Base-by-base conservation (phyloP, 208 protist species). In the Trypanosomatidae sp. region DNA sequence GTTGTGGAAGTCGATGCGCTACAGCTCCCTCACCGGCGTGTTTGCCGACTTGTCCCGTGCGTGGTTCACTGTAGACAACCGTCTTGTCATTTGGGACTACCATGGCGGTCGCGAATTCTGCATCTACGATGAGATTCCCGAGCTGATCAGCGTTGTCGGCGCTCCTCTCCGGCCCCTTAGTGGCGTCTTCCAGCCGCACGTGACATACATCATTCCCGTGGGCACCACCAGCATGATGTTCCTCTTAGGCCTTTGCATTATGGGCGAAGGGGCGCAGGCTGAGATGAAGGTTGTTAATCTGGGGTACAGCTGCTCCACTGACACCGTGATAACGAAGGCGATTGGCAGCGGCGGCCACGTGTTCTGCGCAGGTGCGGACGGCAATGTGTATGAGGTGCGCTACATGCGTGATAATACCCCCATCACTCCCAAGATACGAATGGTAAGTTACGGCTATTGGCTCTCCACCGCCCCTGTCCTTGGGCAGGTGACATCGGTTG, bases 21-120 rank as follows among this genome's bases (percentile, higher is more conserved):
- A 79, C 68, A 85, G 82, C 72, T 94, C 88, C 19, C 79, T 91
- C 33, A 83, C 88, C 36, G 93, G 93, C 64, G 71, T 95, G 25
- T 97, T 97, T 72, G 78, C 90, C 39, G 59, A 69, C 15, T 66
- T 97, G 17, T 90, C 79, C 17, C 89, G 93, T 30, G 88, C 86
- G n/a, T 97, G 91, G 90, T 85, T 95, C 69, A 92, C 89, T 12
- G 86, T 93, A 9, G 93, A 97, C 78, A 93, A 95, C 80, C 82
- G 91, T 71, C 68, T 97, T 3, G 71, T 95, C 19, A 69, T 95
- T 19, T 97, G 93, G 90, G 89, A 95, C 69, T 97, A 89, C 78
- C 81, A 88, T 46, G 84, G 84, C 15, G 87, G 85, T 10, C 81
- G 82, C 17, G 88, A 97, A 79, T 92, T 95, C 66, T 80, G 81